These are phyloP conservation scores for Hymenochaete sp. DNA, from an alignment of 1,284 basidiomycete species.

Conservation along the genomic window DNA sequence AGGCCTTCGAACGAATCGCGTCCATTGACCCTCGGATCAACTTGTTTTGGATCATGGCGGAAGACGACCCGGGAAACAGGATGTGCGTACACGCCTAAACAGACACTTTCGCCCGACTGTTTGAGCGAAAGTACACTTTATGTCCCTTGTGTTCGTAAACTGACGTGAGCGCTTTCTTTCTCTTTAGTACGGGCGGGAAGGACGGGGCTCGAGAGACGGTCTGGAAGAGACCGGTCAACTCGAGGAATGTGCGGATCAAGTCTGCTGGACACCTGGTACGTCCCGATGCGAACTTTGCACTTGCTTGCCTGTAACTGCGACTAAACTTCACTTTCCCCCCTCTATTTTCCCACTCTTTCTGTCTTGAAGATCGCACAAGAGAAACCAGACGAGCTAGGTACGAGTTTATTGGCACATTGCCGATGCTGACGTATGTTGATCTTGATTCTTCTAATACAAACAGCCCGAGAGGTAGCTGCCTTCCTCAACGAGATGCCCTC, in stretches of 20 bases:
- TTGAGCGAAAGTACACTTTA: not conserved
- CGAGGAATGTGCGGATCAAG: conserved; percentile 48
- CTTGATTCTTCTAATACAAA: no score
- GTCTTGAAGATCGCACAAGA: no score
- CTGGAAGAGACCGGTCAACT: conserved; percentile 52
- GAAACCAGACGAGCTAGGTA: no score
- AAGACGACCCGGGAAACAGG: conserved; percentile 24
- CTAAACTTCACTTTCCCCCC: no score
- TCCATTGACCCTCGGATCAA: conserved; percentile 40
- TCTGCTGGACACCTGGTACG: conserved; percentile 53
- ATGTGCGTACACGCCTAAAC: conserved; percentile 14
- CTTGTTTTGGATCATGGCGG: conserved; percentile 53
- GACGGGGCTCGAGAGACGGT: conserved; percentile 37
- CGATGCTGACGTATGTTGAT: no score
- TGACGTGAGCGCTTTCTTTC: not conserved
- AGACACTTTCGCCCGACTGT: not conserved
- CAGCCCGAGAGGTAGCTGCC: no score
- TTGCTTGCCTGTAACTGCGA: no score
- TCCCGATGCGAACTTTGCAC: conserved; percentile 5
- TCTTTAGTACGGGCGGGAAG: conserved; percentile 30
- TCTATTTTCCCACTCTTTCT: no score
- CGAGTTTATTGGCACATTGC: no score
- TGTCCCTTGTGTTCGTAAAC: not conserved
- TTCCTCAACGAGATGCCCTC: no score
- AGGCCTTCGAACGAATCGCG: conserved; percentile 39